Conservation (phyloP, 495 filamentous ascomycete species). For the Penicillium goetzii region DNA sequence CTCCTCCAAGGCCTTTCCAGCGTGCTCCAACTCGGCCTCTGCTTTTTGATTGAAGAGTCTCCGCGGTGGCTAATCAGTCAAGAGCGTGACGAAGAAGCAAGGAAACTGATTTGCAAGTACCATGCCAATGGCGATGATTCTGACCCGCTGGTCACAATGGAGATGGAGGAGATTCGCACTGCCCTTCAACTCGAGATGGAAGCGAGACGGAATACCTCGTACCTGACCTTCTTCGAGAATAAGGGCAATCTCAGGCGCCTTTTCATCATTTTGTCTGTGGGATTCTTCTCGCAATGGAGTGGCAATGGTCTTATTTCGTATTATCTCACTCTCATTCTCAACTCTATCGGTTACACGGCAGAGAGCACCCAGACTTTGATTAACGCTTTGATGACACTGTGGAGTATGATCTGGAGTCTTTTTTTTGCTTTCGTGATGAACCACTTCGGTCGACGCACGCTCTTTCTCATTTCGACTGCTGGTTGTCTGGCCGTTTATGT, state of each 20-base stretch:
- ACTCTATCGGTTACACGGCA: conserved; percentile 39
- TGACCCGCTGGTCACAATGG: conserved; percentile 26
- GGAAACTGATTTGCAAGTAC: conserved; percentile 47
- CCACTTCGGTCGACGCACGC: conserved; percentile 57
- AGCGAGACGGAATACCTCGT: conserved; percentile 32
- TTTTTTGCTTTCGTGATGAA: conserved; percentile 59
- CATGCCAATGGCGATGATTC: conserved; percentile 31
- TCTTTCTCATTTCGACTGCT: conserved; percentile 57
- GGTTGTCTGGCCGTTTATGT: conserved; percentile 62
- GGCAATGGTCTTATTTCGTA: conserved; percentile 46
- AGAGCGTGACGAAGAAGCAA: conserved; percentile 45
- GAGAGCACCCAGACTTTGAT: conserved; percentile 34
- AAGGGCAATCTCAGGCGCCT: conserved; percentile 14
- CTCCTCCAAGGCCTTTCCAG: conserved; percentile 48
- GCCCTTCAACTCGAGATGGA: conserved; percentile 34
- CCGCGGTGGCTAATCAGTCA: conserved; percentile 44
- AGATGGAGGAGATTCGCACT: conserved; percentile 34
- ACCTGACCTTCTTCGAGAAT: conserved; percentile 13
- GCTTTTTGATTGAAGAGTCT: conserved; percentile 43
- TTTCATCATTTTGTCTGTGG: conserved; percentile 15
- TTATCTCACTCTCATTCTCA: conserved; percentile 43
- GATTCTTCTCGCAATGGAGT: conserved; percentile 19
- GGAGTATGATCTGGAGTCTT: conserved; percentile 52
- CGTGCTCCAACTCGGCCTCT: conserved; percentile 42
- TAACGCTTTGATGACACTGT: conserved; percentile 30